Base-by-base conservation (phyloP, 225 moss, liverwort and hornwort species). In the Sphagnum contortum region DNA sequence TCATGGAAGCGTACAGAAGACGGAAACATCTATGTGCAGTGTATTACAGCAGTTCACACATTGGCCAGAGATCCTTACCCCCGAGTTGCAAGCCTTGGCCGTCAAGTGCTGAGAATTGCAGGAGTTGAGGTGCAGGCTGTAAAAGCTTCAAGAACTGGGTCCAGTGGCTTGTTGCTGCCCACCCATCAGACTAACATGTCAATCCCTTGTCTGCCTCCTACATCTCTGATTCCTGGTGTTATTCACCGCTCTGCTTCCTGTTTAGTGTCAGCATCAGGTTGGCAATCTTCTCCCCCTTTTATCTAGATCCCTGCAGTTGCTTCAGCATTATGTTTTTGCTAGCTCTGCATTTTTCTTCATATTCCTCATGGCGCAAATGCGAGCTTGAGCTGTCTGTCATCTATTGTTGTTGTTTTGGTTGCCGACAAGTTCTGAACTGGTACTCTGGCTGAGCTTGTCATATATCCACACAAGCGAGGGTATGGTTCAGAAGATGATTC, bases 221-320 rank as follows among this genome's bases (percentile, higher is more conserved):
- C 79, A 29, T 75, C 79, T 50, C 13, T 29, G 29, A 29, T 83
- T 63, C 79, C 77, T 45, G 75, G 77, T 66, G 80, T 77, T 6
- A 59, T 84, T 11, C 75, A 75, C 52, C 74, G 80, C 6, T 84
- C 84, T 45, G 78, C 84, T 45, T 84, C 84, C 46, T 84, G 84
- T 80, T 77, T 84, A 4, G 80, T 80, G 69, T 80, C 84, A 52
- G 74, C 77, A 10, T 81, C 84, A 78, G 84, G 84, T 84, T 58
- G 58, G 64, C 57, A 44, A 47, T 29, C 1, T 29, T 29, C 29
- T 29, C 29, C 1, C 29, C 29, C 6, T 54, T 29, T 48, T 44
- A 7, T 14, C 9, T 7, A 62, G 29, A 13, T 6, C 64, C 10
- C 8, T 12, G 8, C 55, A 8, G 12, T 8, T 55, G 55, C 55